Base-by-base conservation (phyloP, 495 filamentous ascomycete genomes). In the Trichoderma orchidacearum region DNA sequence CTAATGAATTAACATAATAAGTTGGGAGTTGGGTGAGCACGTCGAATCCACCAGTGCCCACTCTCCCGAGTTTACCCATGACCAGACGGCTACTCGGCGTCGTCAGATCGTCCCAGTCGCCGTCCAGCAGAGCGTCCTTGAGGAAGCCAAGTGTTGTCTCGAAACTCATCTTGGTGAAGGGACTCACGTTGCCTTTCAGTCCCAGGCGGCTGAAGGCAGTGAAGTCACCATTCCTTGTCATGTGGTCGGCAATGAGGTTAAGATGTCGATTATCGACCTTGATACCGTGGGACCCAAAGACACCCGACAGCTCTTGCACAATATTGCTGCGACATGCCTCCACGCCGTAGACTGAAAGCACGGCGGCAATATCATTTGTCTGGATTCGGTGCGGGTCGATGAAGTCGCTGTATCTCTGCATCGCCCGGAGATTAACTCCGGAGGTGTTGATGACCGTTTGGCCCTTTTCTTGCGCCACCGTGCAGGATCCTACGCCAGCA, bases 121-220 rank as follows among this genome's bases (percentile, higher is more conserved):
- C 81, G 62, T 96, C 90, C 38, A 92, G 68, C 17, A 95, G 89
- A 27, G 92, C 90, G 61, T 96, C 92, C 67, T 85, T 87, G 68
- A 97, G 76, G 73, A 95, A 96, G 1, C 85, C 86, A 31, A 95
- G 80, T 21, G 93, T 97, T 5, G 93, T 97, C 77, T 99, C 91
- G 75, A 96, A 97, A 69, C 88, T 94, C 90, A 96, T 96, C 79
- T 96, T 96, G 70, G 91, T 85, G 60, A 97, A 90, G 1, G 93
- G 90, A 54, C 85, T 91, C 15, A 88, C 83, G 63, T 85, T 86
- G 58, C 85, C 80, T 66, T 83, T 86, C 54, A 97, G 67, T 17
- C 91, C 93, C 61, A 85, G 91, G 48, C 93, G 85, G 70, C 87
- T 95, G 74, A 97, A 99, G 2, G 92, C 83, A 17, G 79, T 83